A percentile compares a stretch with the other conserved stretches of the same genome.
These are phyloP conservation scores for Rostrohypoxylon terebratum DNA, from an alignment of 495 filamentous ascomycete genomes.

Conservation along the genomic window DNA sequence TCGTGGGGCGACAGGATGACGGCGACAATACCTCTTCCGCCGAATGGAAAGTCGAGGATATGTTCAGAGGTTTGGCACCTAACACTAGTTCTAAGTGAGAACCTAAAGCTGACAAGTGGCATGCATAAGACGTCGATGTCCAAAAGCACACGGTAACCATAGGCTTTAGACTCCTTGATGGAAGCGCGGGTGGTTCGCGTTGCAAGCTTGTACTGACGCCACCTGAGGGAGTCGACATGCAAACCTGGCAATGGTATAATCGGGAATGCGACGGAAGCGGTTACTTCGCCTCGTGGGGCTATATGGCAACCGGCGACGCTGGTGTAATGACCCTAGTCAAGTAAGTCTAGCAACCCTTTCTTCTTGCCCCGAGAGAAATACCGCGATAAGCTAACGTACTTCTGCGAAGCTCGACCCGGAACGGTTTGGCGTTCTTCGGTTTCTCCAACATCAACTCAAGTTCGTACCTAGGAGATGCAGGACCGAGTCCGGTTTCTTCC, in stretches of 20 bases:
- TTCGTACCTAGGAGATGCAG: conserved; percentile 23
- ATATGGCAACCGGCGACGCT: conserved; percentile 24
- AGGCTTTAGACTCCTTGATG: conserved; percentile 24
- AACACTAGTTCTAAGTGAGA: neutral
- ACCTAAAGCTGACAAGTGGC: neutral
- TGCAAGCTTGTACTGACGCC: conserved; percentile 27
- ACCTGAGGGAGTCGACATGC: conserved; percentile 22
- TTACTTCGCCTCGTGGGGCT: conserved; percentile 44
- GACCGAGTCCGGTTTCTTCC: conserved; percentile 26
- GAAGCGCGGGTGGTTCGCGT: neutral
- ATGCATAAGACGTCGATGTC: conserved; percentile 28
- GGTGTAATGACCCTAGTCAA: conserved; percentile 44
- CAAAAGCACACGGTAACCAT: conserved; percentile 14
- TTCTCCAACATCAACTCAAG: conserved; percentile 36
- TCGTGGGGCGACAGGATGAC: neutral
- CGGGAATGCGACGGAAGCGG: conserved; percentile 27
- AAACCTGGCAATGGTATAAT: conserved; percentile 37
- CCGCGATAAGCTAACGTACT: neutral
- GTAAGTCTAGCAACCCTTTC: conserved; percentile 11
- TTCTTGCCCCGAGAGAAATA: neutral
- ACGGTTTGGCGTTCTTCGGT: conserved; percentile 38
- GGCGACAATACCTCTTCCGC: neutral
- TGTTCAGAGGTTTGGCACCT: conserved; percentile 28
- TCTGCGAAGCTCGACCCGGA: conserved; percentile 20
- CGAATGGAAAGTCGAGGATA: conserved; percentile 23